Evolutionary conservation across 2,329 filamentous ascomycete genomes (phyloP), one percentile per base, ranked within the genome.

Genomic region (Aureobasidium sp.): DNA sequence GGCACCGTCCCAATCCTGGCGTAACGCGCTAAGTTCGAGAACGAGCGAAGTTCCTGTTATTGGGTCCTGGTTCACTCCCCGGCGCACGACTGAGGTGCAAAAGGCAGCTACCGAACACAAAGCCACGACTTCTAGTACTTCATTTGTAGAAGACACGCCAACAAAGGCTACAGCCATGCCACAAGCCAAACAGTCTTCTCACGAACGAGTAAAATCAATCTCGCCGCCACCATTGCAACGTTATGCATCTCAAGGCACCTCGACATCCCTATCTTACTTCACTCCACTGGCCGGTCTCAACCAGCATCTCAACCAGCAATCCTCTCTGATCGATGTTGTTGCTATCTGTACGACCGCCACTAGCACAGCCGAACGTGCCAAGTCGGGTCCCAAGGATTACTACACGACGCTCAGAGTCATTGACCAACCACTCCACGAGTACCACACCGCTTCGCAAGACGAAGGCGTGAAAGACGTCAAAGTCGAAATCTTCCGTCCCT

Each of bases 401-500:
- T 73, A 66, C 63, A 80, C 77, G 0, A 71, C 73, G 5, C 69
- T 79, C 48, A 67, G 69, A 60, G 68, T 80, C 63, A 72, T 73
- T 0, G 78, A 80, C 53, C 62, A 69, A 1, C 72, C 63, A n/a
- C 67, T 62, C 7, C 16, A 49, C 49, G 47, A 59, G 29, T 34
- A 59, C 32, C 25, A 29, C 55, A 41, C 25, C n/a, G 16, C 44
- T 15, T 49, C 45, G 5, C 39, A 59, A 36, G 15, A 32, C 5
- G 21, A 30, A 47, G 7, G 30, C 27, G 25, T 15, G 10, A 10
- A 59, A 1, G 65, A 63, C 10, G 62, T 71, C 27, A 62, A 65
- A 15, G 76, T 79, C 1, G 73, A 77, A 44, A 66, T 78, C 34
- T 81, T 78, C 68, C 71, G 78, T 0, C 73, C 77, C 0, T 78